Evolutionary conservation across 371 early-diverging fungal genomes (phyloP), one percentile per base, ranked within the genome.

Genomic region (Actinomucor elegans): DNA sequence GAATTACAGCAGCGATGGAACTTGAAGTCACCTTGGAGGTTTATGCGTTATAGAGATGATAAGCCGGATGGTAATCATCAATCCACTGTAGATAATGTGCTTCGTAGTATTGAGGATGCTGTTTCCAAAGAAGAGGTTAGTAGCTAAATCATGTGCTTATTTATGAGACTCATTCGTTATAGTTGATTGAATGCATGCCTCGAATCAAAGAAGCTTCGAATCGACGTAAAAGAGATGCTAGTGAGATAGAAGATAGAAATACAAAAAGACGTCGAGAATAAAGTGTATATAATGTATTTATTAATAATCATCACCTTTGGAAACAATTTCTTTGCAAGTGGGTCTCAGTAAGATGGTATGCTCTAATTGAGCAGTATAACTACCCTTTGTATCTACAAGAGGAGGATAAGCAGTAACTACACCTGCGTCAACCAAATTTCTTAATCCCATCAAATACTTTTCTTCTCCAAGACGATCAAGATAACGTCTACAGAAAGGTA

Each of bases 401-500:
- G 99, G 99, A 44, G 99, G 99, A 73, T 98, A 97, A 4, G 89
- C 85, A 26, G 77, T 85, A 14, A 99, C 89, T 36, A 93, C 80
- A 18, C 94, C 96, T 29, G 77, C 71, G 48, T 95, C 94, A 6
- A 94, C 92, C 48, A 99, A 71, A 59, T 88, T 85, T 61, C 91
- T 89, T 28, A 99, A 74, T 2, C 90, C 93, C 69, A 94, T 67
- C 14, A 89, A 61, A 65, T 94, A 94, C 57, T 91, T 91, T 12
- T 84, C 81, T 63, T 94, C 94, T 14, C 96, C 95, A 45, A 92
- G 53, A 32, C 94, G 88, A 73, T 99, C 99, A 36, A 99, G 69
- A 73, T 98, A 99, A 55, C 99, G 83, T 54, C 97, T 90, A 71
- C 99, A 99, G 87, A 98, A 99, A 8, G 99, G 94, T 33, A 99